Percentiles rank a stretch among this genome's conserved stretches.
Conservation (phyloP, 208 protist species). For the Leptomonas seymouri region DNA sequence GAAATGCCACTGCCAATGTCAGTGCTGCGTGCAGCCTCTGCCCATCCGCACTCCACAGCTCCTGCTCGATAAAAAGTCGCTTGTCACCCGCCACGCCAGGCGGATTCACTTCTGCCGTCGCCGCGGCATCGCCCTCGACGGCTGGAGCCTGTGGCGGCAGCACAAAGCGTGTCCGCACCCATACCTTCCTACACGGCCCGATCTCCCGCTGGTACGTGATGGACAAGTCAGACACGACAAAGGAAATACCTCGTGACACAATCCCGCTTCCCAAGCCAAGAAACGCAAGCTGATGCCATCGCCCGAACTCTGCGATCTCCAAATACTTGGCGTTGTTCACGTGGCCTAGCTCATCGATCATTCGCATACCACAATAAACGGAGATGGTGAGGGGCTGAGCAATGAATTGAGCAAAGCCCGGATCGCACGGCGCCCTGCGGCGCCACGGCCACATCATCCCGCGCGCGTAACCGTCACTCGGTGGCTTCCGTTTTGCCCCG, state of each 20-base stretch:
- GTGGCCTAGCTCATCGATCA: slow-evolving; percentile 58
- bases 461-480: background rate
- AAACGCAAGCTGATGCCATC: slow-evolving; percentile 48
- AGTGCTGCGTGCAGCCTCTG: slow-evolving; percentile 42
- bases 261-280: slow-evolving; percentile 14
- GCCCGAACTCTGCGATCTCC: slow-evolving; percentile 64
- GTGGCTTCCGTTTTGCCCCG: too few relatives aligned
- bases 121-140: background rate
- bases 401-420: slow-evolving; percentile 20
- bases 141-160: slow-evolving; percentile 14
- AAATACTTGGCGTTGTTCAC: slow-evolving; percentile 78
- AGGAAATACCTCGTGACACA: slow-evolving; percentile 19
- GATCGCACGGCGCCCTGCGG: slow-evolving; percentile 8
- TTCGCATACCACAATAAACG: slow-evolving; percentile 55
- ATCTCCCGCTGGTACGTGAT: slow-evolving; percentile 61
- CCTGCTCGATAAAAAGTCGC: slow-evolving; percentile 44
- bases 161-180: slow-evolving; percentile 25
- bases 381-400: slow-evolving; percentile 15
- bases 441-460: slow-evolving; percentile 16
- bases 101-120: background rate
- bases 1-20: slow-evolving; percentile 24
- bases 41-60: slow-evolving; percentile 57
- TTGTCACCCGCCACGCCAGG: slow-evolving; percentile 11
- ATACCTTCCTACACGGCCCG: slow-evolving; percentile 25
- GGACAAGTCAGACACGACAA: slow-evolving; percentile 48